Evolutionary conservation across 2,329 filamentous ascomycete genomes (phyloP).

Genomic region (Aspergillus bombycis): DNA sequence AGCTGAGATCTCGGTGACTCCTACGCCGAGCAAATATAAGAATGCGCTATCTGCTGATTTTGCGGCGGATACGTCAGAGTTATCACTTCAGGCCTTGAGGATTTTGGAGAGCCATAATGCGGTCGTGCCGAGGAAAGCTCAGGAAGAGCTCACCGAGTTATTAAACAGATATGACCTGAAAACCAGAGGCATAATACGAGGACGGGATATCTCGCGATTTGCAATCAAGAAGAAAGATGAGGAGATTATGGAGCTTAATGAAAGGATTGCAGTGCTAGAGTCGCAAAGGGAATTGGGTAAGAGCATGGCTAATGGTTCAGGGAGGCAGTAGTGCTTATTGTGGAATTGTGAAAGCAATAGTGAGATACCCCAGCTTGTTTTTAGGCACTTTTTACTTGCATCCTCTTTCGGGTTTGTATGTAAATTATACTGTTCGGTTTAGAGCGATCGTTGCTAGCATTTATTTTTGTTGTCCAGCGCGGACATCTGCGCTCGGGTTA

Average conservation of each 20-base stretch:
- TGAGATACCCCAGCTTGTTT: not conserved
- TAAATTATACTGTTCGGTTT: not conserved
- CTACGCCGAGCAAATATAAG: slow-evolving; percentile 35
- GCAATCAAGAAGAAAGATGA: slow-evolving; percentile 67
- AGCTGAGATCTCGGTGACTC: slow-evolving; percentile 34
- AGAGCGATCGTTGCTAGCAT: not conserved
- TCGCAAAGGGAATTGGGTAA: slow-evolving; percentile 59
- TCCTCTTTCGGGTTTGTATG: not conserved
- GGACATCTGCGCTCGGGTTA: not conserved
- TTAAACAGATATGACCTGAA: slow-evolving; percentile 61
- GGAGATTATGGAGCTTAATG: slow-evolving; percentile 66
- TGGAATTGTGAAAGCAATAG: not conserved
- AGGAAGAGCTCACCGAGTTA: slow-evolving; percentile 42
- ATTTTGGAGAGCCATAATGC: slow-evolving; percentile 41
- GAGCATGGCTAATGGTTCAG: slow-evolving; percentile 46
- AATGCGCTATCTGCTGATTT: slow-evolving; percentile 27
- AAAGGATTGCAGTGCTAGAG: slow-evolving; percentile 63
- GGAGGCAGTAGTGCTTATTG: slow-evolving; percentile 24
- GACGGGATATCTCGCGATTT: slow-evolving; percentile 67
- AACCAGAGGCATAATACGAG: slow-evolving; percentile 64
- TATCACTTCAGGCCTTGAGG: slow-evolving; percentile 29
- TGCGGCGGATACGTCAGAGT: slow-evolving; percentile 25
- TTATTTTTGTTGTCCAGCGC: not conserved
- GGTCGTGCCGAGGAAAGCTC: slow-evolving; percentile 36
- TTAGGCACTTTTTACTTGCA: not conserved